These are phyloP conservation scores for Yarrowia sp. DNA, from an alignment of 805 yeast genomes.

Conservation along the genomic window DNA sequence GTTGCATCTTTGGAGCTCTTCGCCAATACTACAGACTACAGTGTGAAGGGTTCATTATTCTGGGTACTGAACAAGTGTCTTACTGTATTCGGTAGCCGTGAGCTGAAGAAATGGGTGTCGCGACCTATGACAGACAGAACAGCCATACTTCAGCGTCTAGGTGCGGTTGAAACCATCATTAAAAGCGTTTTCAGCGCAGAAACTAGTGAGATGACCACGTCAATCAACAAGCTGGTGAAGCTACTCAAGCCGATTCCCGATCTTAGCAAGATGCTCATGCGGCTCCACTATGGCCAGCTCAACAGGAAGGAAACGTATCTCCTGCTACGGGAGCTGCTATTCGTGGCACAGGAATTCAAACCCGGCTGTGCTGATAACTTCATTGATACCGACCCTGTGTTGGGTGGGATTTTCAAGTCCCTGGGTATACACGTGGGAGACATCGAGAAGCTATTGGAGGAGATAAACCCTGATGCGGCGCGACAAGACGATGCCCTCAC, in stretches of 20 bases:
- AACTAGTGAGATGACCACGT: neutral
- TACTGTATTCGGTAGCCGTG: conserved; percentile 70
- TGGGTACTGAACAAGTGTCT: conserved; percentile 80
- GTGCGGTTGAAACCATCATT: conserved; percentile 46
- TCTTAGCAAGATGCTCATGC: conserved; percentile 5
- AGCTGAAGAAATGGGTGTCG: conserved; percentile 67
- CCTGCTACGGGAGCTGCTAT: conserved; percentile 9
- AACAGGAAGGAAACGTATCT: neutral
- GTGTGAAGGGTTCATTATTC: conserved; percentile 63
- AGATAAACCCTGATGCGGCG: conserved; percentile 31
- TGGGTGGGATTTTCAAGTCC: neutral
- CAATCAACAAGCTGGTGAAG: conserved; percentile 39
- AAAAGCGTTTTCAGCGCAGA: neutral
- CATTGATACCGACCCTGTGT: neutral
- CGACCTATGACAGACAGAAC: conserved; percentile 60
- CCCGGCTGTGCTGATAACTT: neutral
- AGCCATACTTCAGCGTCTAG: conserved; percentile 56
- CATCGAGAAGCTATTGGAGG: neutral
- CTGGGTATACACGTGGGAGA: neutral
- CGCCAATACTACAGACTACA: conserved; percentile 54
- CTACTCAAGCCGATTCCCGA: conserved; percentile 23
- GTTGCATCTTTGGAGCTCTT: conserved; percentile 73
- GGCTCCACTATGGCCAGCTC: conserved; percentile 28
- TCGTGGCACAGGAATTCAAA: conserved; percentile 5
- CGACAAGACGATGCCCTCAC: conserved; percentile 30